Percentiles rank a stretch among this genome's conserved stretches.
phyloP scores from a whole-genome alignment of 208 protist genomes.

The Tritrichomonas musculus region DNA sequence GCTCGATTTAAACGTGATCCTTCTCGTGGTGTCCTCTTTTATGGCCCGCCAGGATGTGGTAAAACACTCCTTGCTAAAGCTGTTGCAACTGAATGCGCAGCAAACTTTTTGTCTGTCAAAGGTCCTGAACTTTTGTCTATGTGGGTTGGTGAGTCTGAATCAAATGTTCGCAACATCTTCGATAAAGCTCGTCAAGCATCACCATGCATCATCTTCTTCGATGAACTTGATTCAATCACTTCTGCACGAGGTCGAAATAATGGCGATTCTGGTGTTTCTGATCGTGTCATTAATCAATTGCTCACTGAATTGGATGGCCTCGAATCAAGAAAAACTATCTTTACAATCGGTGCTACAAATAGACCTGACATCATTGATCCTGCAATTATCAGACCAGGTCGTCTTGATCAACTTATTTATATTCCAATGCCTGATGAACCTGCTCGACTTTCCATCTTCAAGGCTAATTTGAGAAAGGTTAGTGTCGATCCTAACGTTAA shows the following conservation, averaged over 20 bases:
- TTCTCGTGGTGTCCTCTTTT: slow-evolving; percentile 83
- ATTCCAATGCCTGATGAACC: slow-evolving; percentile 97
- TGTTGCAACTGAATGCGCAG: slow-evolving; percentile 95
- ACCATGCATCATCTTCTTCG: slow-evolving; percentile 69
- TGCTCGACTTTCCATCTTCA: slow-evolving; percentile 86
- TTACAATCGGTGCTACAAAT: slow-evolving; percentile 99
- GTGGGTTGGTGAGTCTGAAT: slow-evolving; percentile 67
- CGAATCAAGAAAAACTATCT: slow-evolving; percentile 97
- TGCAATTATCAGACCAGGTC: slow-evolving; percentile 93
- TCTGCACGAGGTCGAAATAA: slow-evolving; percentile 51
- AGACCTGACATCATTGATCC: slow-evolving; percentile 99
- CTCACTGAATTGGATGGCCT: slow-evolving; percentile 66
- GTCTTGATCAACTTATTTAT: slow-evolving; percentile 93
- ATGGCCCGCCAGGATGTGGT: slow-evolving; percentile 95
- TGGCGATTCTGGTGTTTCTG: slow-evolving; percentile 63
- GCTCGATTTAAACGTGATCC: slow-evolving; percentile 96
- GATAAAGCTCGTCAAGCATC: slow-evolving; percentile 77
- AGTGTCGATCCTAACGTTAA: slow-evolving; percentile 76
- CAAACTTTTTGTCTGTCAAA: slow-evolving; percentile 99
- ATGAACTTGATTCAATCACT: slow-evolving; percentile 66
- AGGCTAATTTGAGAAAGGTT: background rate
- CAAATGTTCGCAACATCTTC: slow-evolving; percentile 64
- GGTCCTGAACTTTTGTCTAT: slow-evolving; percentile 72
- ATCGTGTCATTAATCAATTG: slow-evolving; percentile 64
- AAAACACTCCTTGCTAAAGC: slow-evolving; percentile 94